These are phyloP conservation scores for Petrea volubilis DNA, from an alignment of 257 asterid species.

Conservation along the genomic window DNA sequence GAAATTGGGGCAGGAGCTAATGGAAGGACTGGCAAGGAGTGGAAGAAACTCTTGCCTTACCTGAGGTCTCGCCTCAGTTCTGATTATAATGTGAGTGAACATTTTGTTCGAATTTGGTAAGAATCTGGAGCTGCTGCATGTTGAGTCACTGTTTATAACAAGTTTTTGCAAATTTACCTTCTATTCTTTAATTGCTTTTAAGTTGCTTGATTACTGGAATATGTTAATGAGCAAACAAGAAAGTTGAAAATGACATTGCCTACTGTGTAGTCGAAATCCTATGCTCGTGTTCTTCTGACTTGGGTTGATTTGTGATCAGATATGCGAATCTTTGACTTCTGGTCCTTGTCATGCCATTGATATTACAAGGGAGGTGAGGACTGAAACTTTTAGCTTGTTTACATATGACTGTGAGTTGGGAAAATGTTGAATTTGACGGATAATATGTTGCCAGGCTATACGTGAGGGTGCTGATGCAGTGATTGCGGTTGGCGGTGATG, in stretches of 20 bases:
- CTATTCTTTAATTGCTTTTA: background rate
- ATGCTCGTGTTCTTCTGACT: background rate
- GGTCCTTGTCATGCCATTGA: conserved; percentile 89
- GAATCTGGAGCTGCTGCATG: background rate
- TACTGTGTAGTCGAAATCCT: conserved; percentile 12
- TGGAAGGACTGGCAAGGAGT: conserved; percentile 91
- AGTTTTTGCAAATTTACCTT: background rate
- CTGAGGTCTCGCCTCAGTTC: conserved; percentile 84
- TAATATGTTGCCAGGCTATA: conserved; percentile 63
- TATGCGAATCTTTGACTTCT: conserved; percentile 82
- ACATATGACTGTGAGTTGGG: conserved; percentile 16
- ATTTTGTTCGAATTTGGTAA: background rate
- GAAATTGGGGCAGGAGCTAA: conserved; percentile 76
- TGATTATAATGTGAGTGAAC: conserved; percentile 78
- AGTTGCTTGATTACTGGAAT: background rate
- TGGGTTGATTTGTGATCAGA: conserved; percentile 41
- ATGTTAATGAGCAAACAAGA: background rate
- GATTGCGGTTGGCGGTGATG: conserved; percentile 96
- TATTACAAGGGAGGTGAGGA: conserved; percentile 82
- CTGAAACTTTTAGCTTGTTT: background rate
- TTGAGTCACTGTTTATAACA: background rate
- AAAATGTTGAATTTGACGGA: conserved; percentile 23
- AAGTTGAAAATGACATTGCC: background rate
- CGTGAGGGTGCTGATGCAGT: conserved; percentile 95
- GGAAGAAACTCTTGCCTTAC: conserved; percentile 89